phyloP scores from a whole-genome alignment of 805 yeast genomes.

The Pichia cabralensis region DNA sequence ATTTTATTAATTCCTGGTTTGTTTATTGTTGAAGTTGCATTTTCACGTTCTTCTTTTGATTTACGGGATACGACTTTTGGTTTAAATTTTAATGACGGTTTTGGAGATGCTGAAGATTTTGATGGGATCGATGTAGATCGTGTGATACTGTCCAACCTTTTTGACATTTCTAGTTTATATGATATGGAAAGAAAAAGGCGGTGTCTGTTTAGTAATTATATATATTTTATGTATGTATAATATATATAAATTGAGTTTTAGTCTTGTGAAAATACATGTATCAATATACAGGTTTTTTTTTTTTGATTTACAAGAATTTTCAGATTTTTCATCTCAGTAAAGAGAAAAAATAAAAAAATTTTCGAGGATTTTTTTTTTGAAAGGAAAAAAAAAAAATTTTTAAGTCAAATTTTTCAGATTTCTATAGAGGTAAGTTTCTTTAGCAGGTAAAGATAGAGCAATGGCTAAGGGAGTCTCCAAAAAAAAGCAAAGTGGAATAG shows the following conservation, averaged over 20 bases:
- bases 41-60: conserved; percentile 74
- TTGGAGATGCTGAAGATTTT: conserved; percentile 13
- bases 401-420: no score
- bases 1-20: conserved; percentile 28
- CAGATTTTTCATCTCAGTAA: neutral
- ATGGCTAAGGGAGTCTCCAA: no score
- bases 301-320: neutral
- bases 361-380: no score
- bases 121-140: conserved; percentile 15
- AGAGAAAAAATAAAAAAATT: neutral
- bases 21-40: conserved; percentile 45
- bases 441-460: no score
- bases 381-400: neutral
- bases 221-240: no score
- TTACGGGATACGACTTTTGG: conserved; percentile 85
- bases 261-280: no score
- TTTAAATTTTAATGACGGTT: conserved; percentile 61
- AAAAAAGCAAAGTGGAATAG: conserved; percentile 4
- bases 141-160: conserved; percentile 30
- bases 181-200: no score
- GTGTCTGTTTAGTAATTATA: no score
- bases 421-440: no score
- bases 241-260: no score
- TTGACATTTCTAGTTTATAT: conserved; percentile 16
- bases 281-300: no score